Base-by-base conservation (phyloP, 257 asterid genomes). In the Eustoma russellianum region DNA sequence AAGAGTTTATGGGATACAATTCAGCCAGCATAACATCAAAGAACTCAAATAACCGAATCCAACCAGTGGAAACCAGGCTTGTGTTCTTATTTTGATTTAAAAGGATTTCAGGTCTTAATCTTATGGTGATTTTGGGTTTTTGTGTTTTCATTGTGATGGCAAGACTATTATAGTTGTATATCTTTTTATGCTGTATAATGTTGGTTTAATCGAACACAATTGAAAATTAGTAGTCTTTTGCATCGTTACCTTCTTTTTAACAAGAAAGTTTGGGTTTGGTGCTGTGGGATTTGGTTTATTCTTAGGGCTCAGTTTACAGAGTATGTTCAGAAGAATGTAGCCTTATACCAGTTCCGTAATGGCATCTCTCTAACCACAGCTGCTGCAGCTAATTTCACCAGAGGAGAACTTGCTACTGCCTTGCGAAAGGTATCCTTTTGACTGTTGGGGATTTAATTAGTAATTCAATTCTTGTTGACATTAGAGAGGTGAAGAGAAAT, bases 371-470 rank as follows among this genome's bases (percentile, higher is more conserved):
- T 92, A 80, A 88, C 99, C 2, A 92, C 95, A 11, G 74, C 87
- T 15, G 99, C 99, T 46, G 65, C 99, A 11, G 99, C 99, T 5
- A 92, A 85, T 66, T 88, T 80, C 74, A 92, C 95, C n/a, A 63
- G 99, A 60, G 94, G 95, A 57, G 99, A 92, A 74, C 99, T 92
- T 12, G 99, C 99, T 60, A 92, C 95, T 1, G 99, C 99, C 53
- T 76, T 92, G 76, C 74, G 97, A 14, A 92, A 92, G 94, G 97
- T 91, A 72, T 49, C 51, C 28, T 16, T 6, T 64, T 66, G 28
- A 17, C 48, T 57, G 9, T 5, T 38, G 43, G 43, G 43, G 12
- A 38, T 38, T 38, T 10, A 38, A 38, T 11, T 38, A 7, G 43
- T 38, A 9, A 8, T 38, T 38, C 43, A 38, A 24, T 24, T 4